Percentiles rank a stretch among this genome's conserved stretches.
Evolutionary conservation across 2,329 filamentous ascomycete genomes (phyloP).

Genomic region (Microdochium nivale): DNA sequence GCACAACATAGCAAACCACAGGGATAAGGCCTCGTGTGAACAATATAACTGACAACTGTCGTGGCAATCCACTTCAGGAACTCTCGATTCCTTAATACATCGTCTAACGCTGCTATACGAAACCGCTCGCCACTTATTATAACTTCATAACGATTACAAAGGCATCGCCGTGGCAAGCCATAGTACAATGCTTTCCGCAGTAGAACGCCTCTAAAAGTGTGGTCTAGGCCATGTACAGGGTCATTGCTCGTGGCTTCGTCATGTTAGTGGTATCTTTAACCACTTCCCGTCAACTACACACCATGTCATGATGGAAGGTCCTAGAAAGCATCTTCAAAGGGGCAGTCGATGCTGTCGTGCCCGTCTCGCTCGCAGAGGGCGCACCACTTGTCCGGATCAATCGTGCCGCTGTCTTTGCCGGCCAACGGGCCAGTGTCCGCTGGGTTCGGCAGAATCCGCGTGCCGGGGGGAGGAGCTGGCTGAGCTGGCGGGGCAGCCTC

Average conservation of each 20-base stretch:
- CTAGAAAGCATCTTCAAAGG: slow-evolving; percentile 73
- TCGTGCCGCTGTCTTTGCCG: slow-evolving; percentile 67
- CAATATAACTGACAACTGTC: no score
- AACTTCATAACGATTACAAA: neutral
- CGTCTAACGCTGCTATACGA: neutral
- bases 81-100: neutral
- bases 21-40: no score
- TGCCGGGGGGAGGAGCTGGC: slow-evolving; percentile 26
- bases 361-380: slow-evolving; percentile 93
- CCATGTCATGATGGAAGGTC: neutral
- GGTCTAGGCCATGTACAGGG: neutral
- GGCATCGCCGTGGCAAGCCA: neutral
- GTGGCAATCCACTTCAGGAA: neutral
- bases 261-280: neutral
- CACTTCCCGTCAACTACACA: neutral
- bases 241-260: no score
- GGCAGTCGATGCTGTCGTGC: slow-evolving; percentile 92
- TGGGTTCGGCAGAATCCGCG: slow-evolving; percentile 48
- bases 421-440: slow-evolving; percentile 62
- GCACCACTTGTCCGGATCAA: slow-evolving; percentile 90
- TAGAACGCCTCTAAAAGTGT: neutral
- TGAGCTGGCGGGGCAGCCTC: slow-evolving; percentile 28
- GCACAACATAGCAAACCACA: no score
- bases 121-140: neutral
- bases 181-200: neutral